phyloP scores from a whole-genome alignment of 2,329 filamentous ascomycete species.

The Diaporthe sp. region DNA sequence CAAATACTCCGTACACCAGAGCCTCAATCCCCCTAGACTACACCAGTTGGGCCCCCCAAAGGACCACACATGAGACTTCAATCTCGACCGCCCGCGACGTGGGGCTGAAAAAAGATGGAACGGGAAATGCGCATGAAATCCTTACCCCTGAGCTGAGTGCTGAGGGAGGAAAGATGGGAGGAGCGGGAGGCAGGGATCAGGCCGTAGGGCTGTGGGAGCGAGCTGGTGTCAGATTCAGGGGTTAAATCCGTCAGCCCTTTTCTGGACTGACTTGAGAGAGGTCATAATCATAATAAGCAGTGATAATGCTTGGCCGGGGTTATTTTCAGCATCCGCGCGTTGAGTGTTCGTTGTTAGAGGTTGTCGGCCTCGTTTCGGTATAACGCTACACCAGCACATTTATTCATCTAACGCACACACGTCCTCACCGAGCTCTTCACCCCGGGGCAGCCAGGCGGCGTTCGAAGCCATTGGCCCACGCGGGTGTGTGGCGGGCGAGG shows the following conservation, averaged over 20 bases:
- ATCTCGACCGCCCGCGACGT: not conserved
- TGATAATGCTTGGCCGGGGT: not conserved
- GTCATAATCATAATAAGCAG: not conserved
- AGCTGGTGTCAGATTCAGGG: constrained; percentile 11
- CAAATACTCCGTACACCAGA: constrained; percentile 17
- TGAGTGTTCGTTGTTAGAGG: not conserved
- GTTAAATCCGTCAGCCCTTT: constrained; percentile 5
- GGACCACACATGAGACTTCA: constrained; percentile 5
- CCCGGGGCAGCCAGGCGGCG: not conserved
- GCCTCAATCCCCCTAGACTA: not conserved
- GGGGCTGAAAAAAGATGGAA: constrained; percentile 7
- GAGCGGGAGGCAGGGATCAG: constrained; percentile 15
- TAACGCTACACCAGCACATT: not conserved
- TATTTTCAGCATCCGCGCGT: not conserved
- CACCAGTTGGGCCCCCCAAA: not conserved
- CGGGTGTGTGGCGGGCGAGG: not conserved
- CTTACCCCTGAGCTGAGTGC: constrained; percentile 8
- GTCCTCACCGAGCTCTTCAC: not conserved
- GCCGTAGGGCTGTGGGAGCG: constrained; percentile 19
- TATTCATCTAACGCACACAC: too few relatives aligned
- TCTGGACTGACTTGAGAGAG: not conserved
- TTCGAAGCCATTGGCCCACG: not conserved
- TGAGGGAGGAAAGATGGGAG: not conserved
- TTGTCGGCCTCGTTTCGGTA: not conserved
- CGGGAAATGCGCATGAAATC: constrained; percentile 9